Evolutionary conservation across 257 asterid genomes (phyloP).

Genomic region (Gardenia jasminoides): DNA sequence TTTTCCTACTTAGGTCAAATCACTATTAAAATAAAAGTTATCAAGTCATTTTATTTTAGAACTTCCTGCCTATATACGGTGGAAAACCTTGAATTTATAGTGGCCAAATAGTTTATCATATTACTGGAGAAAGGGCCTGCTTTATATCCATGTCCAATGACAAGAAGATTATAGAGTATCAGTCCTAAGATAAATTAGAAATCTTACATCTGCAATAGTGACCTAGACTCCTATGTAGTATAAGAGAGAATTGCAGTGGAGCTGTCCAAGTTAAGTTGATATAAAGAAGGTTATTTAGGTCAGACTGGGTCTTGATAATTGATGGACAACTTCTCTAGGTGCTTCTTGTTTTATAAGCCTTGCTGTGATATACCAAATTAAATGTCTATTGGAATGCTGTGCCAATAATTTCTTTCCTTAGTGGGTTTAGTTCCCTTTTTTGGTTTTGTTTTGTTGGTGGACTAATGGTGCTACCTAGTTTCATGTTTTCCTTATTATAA

Average conservation of each 20-base stretch:
- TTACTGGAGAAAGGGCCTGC: neutral
- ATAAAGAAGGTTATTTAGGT: neutral
- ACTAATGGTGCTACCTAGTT: neutral
- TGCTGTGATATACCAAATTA: neutral
- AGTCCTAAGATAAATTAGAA: constrained; percentile 1
- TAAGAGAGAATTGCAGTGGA: neutral
- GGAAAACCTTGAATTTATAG: neutral
- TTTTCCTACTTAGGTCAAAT: neutral
- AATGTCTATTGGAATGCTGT: too few relatives aligned
- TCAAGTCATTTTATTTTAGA: neutral
- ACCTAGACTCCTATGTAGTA: neutral
- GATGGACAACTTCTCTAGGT: neutral
- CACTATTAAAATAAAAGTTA: neutral
- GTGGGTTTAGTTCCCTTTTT: neutral
- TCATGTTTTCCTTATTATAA: neutral
- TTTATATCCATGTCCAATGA: neutral
- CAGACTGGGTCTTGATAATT: neutral
- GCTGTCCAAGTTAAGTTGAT: neutral
- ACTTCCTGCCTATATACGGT: neutral
- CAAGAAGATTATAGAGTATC: neutral
- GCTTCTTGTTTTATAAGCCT: neutral
- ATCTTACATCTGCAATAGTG: neutral
- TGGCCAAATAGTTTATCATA: neutral
- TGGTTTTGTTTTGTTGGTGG: neutral
- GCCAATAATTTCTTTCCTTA: neutral